Evolutionary conservation across 306 rosid genomes (phyloP).

Genomic region (Datisca glomerata): DNA sequence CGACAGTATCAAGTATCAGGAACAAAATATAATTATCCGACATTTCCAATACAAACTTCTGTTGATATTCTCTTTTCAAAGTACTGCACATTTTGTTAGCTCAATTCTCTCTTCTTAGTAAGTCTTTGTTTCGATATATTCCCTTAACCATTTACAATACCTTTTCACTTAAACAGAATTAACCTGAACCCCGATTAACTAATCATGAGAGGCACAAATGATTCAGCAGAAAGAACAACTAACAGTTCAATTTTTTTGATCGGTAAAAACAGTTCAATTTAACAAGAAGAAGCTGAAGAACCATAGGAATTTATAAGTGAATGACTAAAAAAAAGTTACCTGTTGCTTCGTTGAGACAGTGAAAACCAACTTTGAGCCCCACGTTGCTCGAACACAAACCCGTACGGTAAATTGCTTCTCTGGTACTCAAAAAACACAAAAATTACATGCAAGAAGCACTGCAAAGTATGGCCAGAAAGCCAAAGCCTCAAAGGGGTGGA

Average conservation of each 20-base stretch:
- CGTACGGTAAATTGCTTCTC: slow-evolving; percentile 7
- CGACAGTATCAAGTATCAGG: no score
- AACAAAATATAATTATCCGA: no score
- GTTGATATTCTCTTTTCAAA: no score
- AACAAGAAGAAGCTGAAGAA: not conserved
- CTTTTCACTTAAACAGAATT: not conserved
- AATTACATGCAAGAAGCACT: slow-evolving; percentile 48
- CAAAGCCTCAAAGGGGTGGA: slow-evolving; percentile 61
- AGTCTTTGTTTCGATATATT: no score
- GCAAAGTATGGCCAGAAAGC: slow-evolving; percentile 55
- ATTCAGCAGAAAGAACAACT: not conserved
- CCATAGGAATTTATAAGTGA: slow-evolving; percentile 1
- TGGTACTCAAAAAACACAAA: slow-evolving; percentile 46
- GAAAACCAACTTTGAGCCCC: slow-evolving; percentile 18
- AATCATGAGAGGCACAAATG: not conserved
- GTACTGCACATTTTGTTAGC: no score
- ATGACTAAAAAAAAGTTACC: slow-evolving; percentile 15
- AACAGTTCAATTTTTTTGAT: no score
- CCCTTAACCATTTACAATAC: not conserved
- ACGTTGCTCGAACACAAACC: slow-evolving; percentile 12
- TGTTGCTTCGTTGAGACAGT: no score
- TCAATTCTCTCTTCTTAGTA: no score
- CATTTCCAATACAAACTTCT: no score
- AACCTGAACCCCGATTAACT: not conserved
- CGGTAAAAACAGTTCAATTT: no score